These are phyloP conservation scores for Aureobasidium leucospermi DNA, from an alignment of 2,329 filamentous ascomycete species.

Conservation along the genomic window DNA sequence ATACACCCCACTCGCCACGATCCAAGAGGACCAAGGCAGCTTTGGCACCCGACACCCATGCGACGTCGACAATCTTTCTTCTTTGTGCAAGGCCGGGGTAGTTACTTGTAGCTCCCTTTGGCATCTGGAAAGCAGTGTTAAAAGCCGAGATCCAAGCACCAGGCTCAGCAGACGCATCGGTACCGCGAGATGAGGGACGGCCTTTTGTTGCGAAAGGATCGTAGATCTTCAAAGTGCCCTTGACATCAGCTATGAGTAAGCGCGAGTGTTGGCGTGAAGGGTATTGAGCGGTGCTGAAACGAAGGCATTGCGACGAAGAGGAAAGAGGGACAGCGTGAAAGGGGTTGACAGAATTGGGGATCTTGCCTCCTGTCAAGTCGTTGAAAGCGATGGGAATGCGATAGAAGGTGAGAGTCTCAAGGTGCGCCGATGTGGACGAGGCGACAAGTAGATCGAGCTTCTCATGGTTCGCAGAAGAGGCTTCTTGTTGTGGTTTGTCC, in stretches of 20 bases:
- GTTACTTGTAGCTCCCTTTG: slow-evolving; percentile 17
- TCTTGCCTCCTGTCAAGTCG: slow-evolving; percentile 26
- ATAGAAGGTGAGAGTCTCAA: slow-evolving; percentile 35
- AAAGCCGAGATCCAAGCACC: slow-evolving; percentile 26
- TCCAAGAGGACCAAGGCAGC: slow-evolving; percentile 40
- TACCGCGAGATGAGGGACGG: slow-evolving; percentile 23
- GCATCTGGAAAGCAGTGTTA: slow-evolving; percentile 21
- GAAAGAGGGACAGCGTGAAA: slow-evolving; percentile 42
- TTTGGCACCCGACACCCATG: slow-evolving; percentile 41
- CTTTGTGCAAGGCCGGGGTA: slow-evolving; percentile 30
- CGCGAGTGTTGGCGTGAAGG: slow-evolving; percentile 47
- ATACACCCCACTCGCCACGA: slow-evolving; percentile 48
- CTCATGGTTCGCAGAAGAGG: not conserved
- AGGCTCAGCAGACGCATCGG: not conserved
- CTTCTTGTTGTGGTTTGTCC: not conserved
- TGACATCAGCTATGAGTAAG: slow-evolving; percentile 46
- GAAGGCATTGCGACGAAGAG: slow-evolving; percentile 42
- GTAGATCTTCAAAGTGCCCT: slow-evolving; percentile 48
- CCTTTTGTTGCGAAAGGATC: slow-evolving; percentile 35
- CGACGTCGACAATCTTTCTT: slow-evolving; percentile 42
- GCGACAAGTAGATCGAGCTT: slow-evolving; percentile 32
- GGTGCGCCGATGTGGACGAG: slow-evolving; percentile 27
- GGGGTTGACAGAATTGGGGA: slow-evolving; percentile 35
- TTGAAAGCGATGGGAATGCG: slow-evolving; percentile 28
- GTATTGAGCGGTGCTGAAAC: slow-evolving; percentile 48